Evolutionary conservation across 768 basidiomycete species (phyloP).

Genomic region (Suillus brevipes): DNA sequence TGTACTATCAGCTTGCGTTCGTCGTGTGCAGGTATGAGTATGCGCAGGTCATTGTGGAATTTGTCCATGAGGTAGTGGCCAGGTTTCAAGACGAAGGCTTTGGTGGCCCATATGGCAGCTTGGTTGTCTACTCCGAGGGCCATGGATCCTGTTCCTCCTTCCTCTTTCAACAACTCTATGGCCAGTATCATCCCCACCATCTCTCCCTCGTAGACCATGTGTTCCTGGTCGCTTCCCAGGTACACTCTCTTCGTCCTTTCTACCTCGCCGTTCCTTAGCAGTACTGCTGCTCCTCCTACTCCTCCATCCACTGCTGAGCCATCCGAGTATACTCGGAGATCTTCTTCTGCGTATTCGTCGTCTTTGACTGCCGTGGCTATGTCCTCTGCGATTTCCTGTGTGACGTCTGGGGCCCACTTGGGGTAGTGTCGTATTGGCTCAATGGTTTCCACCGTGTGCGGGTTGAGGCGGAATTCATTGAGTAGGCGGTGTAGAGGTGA

Average conservation of each 20-base stretch:
- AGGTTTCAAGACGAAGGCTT: not conserved
- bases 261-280: not conserved
- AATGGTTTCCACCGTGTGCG: constrained; percentile 19
- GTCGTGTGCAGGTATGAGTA: no score
- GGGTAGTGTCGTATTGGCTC: constrained; percentile 10
- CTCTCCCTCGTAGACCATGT: constrained; percentile 35
- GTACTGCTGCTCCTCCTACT: no score
- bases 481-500: constrained; percentile 24
- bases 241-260: constrained; percentile 12
- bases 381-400: not conserved
- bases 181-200: constrained; percentile 29
- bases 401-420: constrained; percentile 9
- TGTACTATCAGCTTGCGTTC: no score
- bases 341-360: no score
- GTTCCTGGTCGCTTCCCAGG: constrained; percentile 21
- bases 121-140: constrained; percentile 11
- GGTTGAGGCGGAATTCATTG: constrained; percentile 14
- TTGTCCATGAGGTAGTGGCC: constrained; percentile 12
- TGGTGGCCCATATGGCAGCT: constrained; percentile 12
- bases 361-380: constrained; percentile 13
- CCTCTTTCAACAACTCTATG: constrained; percentile 21
- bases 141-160: not conserved
- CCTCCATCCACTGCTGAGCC: no score
- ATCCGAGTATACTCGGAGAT: no score
- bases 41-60: not conserved